Conservation (phyloP, 2,329 filamentous ascomycete species). For the Amylocarpus encephaloides region DNA sequence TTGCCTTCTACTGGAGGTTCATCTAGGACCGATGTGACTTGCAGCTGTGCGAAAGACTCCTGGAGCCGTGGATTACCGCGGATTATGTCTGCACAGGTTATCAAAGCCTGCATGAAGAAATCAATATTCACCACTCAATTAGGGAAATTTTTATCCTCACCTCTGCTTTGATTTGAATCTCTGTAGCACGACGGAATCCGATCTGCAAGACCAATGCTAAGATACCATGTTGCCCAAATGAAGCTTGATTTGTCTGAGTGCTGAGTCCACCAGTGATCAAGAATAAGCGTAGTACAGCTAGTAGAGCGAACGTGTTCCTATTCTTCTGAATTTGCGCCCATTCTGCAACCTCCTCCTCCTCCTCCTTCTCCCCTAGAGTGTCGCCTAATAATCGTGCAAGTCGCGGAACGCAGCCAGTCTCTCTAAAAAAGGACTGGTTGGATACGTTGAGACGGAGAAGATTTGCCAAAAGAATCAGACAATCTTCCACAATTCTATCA, state of each 20-base stretch:
- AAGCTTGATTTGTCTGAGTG: slow-evolving; percentile 74
- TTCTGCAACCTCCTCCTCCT: slow-evolving; percentile 54
- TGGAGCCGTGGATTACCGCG: slow-evolving; percentile 73
- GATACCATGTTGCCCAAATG: slow-evolving; percentile 78
- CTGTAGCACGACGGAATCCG: slow-evolving; percentile 68
- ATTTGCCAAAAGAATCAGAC: slow-evolving; percentile 83
- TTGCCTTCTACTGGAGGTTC: slow-evolving; percentile 31
- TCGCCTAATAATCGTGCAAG: slow-evolving; percentile 63
- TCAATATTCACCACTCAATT: slow-evolving; percentile 9
- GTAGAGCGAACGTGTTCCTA: slow-evolving; percentile 84
- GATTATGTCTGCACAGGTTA: slow-evolving; percentile 83
- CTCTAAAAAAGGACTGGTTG: slow-evolving; percentile 90
- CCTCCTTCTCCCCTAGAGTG: slow-evolving; percentile 48
- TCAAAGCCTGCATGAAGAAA: slow-evolving; percentile 54
- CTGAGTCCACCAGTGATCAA: slow-evolving; percentile 73
- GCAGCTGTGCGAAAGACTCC: slow-evolving; percentile 81
- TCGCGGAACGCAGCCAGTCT: slow-evolving; percentile 74
- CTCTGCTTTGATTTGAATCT: slow-evolving; percentile 75
- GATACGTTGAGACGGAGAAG: slow-evolving; percentile 79
- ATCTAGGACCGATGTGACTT: slow-evolving; percentile 59
- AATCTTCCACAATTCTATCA: slow-evolving; percentile 85
- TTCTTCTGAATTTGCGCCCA: slow-evolving; percentile 76
- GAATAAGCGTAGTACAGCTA: slow-evolving; percentile 83
- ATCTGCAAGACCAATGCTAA: slow-evolving; percentile 74
- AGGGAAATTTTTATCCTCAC: slow-evolving; percentile 35